Evolutionary conservation across 1,284 basidiomycete genomes (phyloP).

Genomic region (Schizophyllum amplum): DNA sequence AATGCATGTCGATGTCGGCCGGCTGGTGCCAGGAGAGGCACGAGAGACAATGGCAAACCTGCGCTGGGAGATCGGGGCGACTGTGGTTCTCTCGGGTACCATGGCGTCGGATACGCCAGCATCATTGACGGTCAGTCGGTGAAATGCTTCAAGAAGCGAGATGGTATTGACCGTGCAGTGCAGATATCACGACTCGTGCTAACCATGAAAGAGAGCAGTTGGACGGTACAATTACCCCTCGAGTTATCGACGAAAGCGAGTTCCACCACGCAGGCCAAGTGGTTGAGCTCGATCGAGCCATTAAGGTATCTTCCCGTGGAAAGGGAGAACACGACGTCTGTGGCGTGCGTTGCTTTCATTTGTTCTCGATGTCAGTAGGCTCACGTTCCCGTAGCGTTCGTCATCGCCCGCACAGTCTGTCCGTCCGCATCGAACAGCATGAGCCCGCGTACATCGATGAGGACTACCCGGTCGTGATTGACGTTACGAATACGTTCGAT

Average conservation of each 20-base stretch:
- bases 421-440: slow-evolving; percentile 46
- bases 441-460: slow-evolving; percentile 73
- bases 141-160: background rate
- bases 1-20: slow-evolving; percentile 34
- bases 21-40: slow-evolving; percentile 18
- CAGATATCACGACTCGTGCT: slow-evolving; percentile 37
- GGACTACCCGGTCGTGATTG: slow-evolving; percentile 59
- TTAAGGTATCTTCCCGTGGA: slow-evolving; percentile 43
- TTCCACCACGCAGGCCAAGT: slow-evolving; percentile 28
- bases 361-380: background rate
- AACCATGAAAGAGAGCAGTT: slow-evolving; percentile 45
- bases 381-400: slow-evolving; percentile 40
- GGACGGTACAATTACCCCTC: slow-evolving; percentile 58
- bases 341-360: slow-evolving; percentile 33
- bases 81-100: slow-evolving; percentile 48
- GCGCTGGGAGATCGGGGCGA: slow-evolving; percentile 45
- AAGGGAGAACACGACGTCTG: slow-evolving; percentile 37
- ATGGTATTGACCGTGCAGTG: slow-evolving; percentile 25
- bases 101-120: slow-evolving; percentile 40
- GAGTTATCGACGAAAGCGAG: slow-evolving; percentile 26
- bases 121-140: slow-evolving; percentile 37
- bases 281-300: slow-evolving; percentile 49
- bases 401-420: slow-evolving; percentile 52
- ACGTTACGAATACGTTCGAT: slow-evolving; percentile 62
- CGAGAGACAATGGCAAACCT: slow-evolving; percentile 31